Evolutionary conservation across 2,329 filamentous ascomycete genomes (phyloP).

Genomic region (Neonectria neomacrospora): DNA sequence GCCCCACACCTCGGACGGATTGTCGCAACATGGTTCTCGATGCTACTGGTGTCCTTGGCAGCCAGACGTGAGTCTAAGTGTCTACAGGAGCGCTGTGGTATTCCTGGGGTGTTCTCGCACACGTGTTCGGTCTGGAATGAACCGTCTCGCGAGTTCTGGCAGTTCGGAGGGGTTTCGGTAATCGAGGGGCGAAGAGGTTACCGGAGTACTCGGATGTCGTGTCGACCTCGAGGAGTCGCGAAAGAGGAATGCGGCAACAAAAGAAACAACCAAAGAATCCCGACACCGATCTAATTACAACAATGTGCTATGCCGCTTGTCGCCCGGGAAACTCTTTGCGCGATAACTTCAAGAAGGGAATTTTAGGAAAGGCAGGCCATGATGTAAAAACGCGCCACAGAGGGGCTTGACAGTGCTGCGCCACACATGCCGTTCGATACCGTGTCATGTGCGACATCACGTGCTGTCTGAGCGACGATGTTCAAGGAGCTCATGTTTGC

Average conservation of each 20-base stretch:
- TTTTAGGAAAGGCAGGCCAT: constrained; percentile 31
- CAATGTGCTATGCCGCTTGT: constrained; percentile 11
- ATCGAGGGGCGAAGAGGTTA: constrained; percentile 5
- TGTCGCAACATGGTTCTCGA: constrained; percentile 43
- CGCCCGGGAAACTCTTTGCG: constrained; percentile 20
- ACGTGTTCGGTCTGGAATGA: not conserved
- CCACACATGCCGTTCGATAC: constrained; percentile 21
- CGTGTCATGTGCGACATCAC: not conserved
- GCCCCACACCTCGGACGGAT: constrained; percentile 38
- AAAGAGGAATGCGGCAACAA: constrained; percentile 17
- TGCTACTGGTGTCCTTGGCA: not conserved
- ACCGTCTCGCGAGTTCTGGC: constrained; percentile 1
- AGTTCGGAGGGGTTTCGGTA: not conserved
- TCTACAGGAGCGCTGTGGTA: not conserved
- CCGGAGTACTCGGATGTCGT: constrained; percentile 40
- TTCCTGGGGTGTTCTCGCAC: not conserved
- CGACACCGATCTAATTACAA: constrained; percentile 5
- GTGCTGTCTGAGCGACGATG: constrained; percentile 7
- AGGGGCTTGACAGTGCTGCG: constrained; percentile 14
- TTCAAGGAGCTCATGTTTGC: not conserved
- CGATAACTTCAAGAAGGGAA: constrained; percentile 28
- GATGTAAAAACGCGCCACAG: constrained; percentile 42
- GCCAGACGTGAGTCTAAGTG: not conserved
- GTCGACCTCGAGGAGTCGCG: constrained; percentile 24
- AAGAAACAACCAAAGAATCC: constrained; percentile 29